Base-by-base conservation (phyloP, 2,329 filamentous ascomycete genomes). In the Septoria petroselini region DNA sequence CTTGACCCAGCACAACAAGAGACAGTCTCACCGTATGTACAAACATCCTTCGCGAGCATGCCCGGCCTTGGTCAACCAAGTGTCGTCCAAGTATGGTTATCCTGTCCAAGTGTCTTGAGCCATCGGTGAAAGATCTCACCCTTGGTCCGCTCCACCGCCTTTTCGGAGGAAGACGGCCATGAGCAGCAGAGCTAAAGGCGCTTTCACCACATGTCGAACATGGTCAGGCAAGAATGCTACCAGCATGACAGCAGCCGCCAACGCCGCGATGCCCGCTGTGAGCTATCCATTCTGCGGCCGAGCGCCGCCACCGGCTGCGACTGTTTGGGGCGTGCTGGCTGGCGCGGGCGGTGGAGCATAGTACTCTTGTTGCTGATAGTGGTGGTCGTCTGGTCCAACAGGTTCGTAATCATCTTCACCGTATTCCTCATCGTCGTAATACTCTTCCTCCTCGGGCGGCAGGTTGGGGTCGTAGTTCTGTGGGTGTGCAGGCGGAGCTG, bases 401-500 rank as follows among this genome's bases (percentile, higher is more conserved):
- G 58, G 58, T 44, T 63, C 60, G 40, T 64, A 62, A 31, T 62
- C 60, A 27, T 62, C 60, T 23, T 57, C 62, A 29, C 58, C 59
- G 31, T 59, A 62, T 11, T 62, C 57, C 23, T 63, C 62, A 31
- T 65, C 64, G 39, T 65, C 61, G 54, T 63, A 66, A 48, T 61
- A 65, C 41, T 66, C 62, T 41, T 64, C 62, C 35, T 56, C 61
- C n/a, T 63, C 63, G 2, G 55, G 61, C 18, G 59, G 62, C 7
- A 61, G 41, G 38, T 62, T 61, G 5, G 61, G 62, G 29, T 66
- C 64, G 48, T 66, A 66, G 34, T 51, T 60, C 48, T 52, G 52
- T 38, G 54, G 23, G 21, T 55, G 53, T 9, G 50, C 50, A 9
- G 56, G 58, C 38, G 51, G 50, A 48, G 53, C 44, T 33, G 53